Conservation (phyloP, 1,284 basidiomycete species). For the Sporisorium graminicola region DNA sequence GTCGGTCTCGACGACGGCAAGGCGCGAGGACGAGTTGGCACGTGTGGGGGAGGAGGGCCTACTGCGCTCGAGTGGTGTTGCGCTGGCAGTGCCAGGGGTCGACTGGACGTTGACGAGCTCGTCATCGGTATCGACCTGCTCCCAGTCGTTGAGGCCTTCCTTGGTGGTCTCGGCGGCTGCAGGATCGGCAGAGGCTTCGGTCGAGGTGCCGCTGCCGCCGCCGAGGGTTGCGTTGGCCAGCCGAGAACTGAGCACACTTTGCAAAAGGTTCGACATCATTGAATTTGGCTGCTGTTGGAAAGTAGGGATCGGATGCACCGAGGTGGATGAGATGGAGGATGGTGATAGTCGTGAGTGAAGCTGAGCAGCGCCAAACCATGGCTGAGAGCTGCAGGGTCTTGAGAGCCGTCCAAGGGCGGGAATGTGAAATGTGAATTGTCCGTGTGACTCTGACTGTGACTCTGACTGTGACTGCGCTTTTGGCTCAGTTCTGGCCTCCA, state of each 20-base stretch:
- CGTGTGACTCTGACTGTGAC: neutral
- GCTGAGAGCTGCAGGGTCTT: constrained; percentile 10
- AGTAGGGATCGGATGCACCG: neutral
- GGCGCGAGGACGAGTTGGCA: constrained; percentile 33
- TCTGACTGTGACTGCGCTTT: neutral
- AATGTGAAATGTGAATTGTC: neutral
- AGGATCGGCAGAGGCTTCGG: constrained; percentile 14
- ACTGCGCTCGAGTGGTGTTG: constrained; percentile 47
- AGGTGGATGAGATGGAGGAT: neutral
- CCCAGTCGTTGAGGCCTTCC: constrained; percentile 56
- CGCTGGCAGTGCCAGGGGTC: constrained; percentile 39
- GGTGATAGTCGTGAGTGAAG: constrained; percentile 4
- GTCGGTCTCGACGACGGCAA: constrained; percentile 40
- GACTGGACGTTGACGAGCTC: constrained; percentile 51
- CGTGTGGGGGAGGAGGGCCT: constrained; percentile 44
- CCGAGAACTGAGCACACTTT: constrained; percentile 56
- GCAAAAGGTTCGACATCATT: constrained; percentile 58
- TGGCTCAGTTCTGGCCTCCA: constrained; percentile 4
- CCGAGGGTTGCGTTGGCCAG: constrained; percentile 51
- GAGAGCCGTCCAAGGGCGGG: constrained; percentile 6
- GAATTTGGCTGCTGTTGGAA: neutral
- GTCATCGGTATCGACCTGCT: constrained; percentile 55
- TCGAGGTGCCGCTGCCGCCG: constrained; percentile 15
- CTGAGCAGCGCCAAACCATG: neutral
- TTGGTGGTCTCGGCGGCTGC: constrained; percentile 9